phyloP scores from a whole-genome alignment of 441 rosid genomes.

The Erodium texanum region DNA sequence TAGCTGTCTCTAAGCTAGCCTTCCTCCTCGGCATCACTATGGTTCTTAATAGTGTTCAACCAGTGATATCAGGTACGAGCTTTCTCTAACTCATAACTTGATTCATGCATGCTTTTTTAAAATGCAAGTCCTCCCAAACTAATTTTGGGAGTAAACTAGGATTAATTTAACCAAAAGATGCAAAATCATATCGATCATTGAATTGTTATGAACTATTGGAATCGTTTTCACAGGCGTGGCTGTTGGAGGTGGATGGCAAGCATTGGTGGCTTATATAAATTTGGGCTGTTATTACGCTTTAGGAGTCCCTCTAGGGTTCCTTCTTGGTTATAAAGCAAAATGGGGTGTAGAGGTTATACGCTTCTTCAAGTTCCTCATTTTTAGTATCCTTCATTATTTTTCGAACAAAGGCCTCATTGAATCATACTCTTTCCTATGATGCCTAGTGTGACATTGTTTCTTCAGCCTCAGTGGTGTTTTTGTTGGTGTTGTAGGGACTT shows the following conservation, averaged over 20 bases:
- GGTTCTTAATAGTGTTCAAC: conserved; percentile 30
- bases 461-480: too few relatives aligned
- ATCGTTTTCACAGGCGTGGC: conserved; percentile 51
- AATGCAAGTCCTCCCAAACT: not conserved
- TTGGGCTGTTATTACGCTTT: conserved; percentile 61
- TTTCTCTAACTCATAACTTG: too few relatives aligned
- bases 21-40: conserved; percentile 61
- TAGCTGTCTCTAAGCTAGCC: conserved; percentile 50
- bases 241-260: conserved; percentile 87
- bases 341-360: conserved; percentile 48
- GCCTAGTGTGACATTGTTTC: not conserved
- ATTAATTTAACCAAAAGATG: not conserved
- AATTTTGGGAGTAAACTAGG: too few relatives aligned
- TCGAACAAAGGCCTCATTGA: not conserved
- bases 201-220: too few relatives aligned
- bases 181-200: not conserved
- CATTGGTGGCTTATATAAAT: conserved; percentile 66
- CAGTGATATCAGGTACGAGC: conserved; percentile 55
- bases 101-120: too few relatives aligned
- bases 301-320: conserved; percentile 61
- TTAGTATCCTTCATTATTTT: too few relatives aligned
- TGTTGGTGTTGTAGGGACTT: conserved; percentile 41
- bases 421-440: too few relatives aligned
- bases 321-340: conserved; percentile 60
- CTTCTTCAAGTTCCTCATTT: too few relatives aligned